phyloP scores from a whole-genome alignment of 208 protist species.

The Trichomonas vaginalis region DNA sequence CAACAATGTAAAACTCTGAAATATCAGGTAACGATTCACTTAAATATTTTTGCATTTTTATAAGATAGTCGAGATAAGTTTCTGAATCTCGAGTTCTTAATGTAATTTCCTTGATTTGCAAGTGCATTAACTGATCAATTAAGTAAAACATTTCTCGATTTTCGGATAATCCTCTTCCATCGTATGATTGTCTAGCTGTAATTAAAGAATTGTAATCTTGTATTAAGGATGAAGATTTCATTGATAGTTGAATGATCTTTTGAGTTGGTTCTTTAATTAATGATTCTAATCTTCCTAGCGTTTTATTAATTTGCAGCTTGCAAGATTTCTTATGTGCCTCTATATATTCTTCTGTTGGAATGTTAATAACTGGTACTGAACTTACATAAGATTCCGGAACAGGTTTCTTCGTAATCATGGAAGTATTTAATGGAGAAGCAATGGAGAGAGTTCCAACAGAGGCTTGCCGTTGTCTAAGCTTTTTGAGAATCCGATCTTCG shows the following conservation, averaged over 20 bases:
- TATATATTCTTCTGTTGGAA: background rate
- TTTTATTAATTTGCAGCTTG: background rate
- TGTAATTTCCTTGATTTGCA: background rate
- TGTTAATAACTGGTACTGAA: background rate
- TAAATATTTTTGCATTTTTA: background rate
- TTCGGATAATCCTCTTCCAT: background rate
- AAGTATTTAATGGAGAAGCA: background rate
- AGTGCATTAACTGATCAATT: background rate
- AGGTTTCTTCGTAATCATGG: background rate
- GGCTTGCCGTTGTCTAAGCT: background rate
- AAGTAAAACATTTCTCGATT: background rate
- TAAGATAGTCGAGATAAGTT: background rate
- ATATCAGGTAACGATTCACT: background rate
- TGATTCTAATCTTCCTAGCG: background rate
- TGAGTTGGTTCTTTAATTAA: background rate
- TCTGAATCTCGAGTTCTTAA: background rate
- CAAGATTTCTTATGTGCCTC: background rate
- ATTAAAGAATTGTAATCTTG: background rate
- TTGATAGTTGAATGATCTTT: background rate
- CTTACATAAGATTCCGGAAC: background rate
- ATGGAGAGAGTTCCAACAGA: background rate
- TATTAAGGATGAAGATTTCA: background rate
- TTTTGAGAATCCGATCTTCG: background rate
- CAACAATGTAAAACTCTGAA: background rate
- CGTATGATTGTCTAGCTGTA: background rate